A percentile compares a stretch with the other conserved stretches of the same genome.
These are phyloP conservation scores for Exsudoporus frostii DNA, from an alignment of 768 basidiomycete genomes.

Conservation along the genomic window DNA sequence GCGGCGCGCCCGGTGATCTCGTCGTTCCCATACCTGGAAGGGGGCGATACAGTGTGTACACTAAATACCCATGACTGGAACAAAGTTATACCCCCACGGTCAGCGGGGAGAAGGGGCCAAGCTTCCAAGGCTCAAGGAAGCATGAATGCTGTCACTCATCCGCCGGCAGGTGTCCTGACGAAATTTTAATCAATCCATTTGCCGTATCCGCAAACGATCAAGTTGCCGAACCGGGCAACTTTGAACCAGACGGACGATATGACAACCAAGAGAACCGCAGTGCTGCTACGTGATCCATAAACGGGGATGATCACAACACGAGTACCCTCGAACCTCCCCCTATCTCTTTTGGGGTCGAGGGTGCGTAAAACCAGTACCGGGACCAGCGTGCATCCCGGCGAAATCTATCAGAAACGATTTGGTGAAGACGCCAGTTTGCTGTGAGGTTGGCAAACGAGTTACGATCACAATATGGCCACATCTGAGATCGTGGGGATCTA, in stretches of 20 bases:
- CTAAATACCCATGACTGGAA: not conserved
- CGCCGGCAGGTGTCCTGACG: not conserved
- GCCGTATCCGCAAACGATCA: not conserved
- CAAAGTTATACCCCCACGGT: not conserved
- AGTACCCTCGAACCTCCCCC: not conserved
- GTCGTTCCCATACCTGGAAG: not conserved
- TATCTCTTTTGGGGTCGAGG: not conserved
- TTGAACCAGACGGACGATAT: conserved; percentile 4
- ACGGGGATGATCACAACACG: not conserved
- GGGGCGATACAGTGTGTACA: not conserved
- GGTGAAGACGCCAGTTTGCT: not conserved
- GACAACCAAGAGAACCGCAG: not conserved
- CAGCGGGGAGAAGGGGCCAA: conserved; percentile 1
- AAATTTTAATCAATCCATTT: conserved; percentile 9
- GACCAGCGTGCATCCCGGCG: not conserved
- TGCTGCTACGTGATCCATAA: not conserved
- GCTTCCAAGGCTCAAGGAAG: no score
- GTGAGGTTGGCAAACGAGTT: not conserved
- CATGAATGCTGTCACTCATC: conserved; percentile 1
- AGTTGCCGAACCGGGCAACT: conserved; percentile 5
- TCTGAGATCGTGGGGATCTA: conserved; percentile 1
- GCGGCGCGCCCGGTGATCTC: not conserved
- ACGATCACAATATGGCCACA: not conserved
- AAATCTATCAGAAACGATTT: not conserved
- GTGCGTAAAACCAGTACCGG: not conserved